Evolutionary conservation across 257 asterid species (phyloP).

Genomic region (Paulownia fortunei): DNA sequence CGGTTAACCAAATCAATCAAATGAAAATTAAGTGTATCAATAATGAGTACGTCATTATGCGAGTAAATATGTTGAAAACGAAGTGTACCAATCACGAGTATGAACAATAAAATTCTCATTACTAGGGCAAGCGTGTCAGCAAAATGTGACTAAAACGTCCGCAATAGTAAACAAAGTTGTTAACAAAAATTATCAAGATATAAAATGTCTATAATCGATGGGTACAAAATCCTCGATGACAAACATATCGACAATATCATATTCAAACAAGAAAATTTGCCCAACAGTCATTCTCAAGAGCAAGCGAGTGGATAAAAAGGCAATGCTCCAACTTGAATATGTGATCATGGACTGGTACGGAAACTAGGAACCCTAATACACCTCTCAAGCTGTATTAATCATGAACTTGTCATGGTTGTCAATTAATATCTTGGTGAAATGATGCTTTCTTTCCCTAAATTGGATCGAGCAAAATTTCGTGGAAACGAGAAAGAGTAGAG

Average conservation of each 20-base stretch:
- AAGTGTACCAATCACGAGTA: not conserved
- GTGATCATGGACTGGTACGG: not conserved
- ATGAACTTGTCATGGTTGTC: not conserved
- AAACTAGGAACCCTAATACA: not conserved
- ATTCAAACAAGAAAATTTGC: slow-evolving; percentile 15
- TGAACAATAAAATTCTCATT: not conserved
- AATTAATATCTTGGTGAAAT: not conserved
- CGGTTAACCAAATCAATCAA: too few species aligned
- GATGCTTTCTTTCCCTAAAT: not conserved
- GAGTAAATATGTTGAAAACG: not conserved
- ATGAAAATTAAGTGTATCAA: too few species aligned
- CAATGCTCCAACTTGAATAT: not conserved
- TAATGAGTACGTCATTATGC: too few species aligned
- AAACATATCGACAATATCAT: not conserved
- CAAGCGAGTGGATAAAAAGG: not conserved
- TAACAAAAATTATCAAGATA: too few species aligned
- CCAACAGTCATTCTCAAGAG: not conserved
- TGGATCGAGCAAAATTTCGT: not conserved
- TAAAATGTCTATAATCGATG: too few species aligned
- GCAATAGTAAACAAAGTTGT: too few species aligned
- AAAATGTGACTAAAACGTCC: too few species aligned
- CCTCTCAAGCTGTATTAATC: not conserved
- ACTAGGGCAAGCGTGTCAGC: not conserved
- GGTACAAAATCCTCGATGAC: not conserved
- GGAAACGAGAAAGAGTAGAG: not conserved